Base-by-base conservation (phyloP, 2,329 filamentous ascomycete species). In the Sphaerulina musiva region DNA sequence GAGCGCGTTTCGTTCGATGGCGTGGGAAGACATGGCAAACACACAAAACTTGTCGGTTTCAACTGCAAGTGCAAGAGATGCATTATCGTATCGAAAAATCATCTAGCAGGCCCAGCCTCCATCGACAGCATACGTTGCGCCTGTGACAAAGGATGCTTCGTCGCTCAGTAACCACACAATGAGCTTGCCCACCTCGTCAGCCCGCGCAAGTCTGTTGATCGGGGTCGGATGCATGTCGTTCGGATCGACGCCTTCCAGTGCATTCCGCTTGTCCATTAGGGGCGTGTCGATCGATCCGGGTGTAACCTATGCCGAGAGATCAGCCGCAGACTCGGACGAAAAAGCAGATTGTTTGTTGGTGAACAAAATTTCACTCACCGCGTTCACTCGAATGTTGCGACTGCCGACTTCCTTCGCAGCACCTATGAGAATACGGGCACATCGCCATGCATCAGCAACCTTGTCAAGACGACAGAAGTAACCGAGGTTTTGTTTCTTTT, bases 91-190 rank as follows among this genome's bases (percentile, higher is more conserved):
- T 3, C 20, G 20, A 20, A 20, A 20, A 20, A 20, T 20, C 20
- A 9, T n/a, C 34, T 38, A 63, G 47, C 60, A 62, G 41, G 59
- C 62, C 64, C 62, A 65, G 3, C 61, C 76, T 6, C 76, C 77
- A 62, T 79, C 77, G 26, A 78, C 73, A 50, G 68, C 72, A 51
- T 76, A 70, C 3, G 74, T 72, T 10, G 72, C 70, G 0, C 76
- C 76, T 1, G 75, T 78, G 1, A 77, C 73, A 59, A 74, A 78
- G 0, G 70, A 73, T 0, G 73, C 65, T 8, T 73, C 72, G 58
- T 76, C 72, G 45, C 75, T 77, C 26, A 79, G 64, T 50, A 79
- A 60, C 50, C 76, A 79, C 12, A 73, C 69, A 36, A 78, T 73
- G 1, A 77, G 66, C 10, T 62, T 61, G 9, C 54, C 62, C 10